Evolutionary conservation across 192 early-diverging fungal species (phyloP), one percentile per base, ranked within the genome.

Genomic region (Spizellomyces sp.): DNA sequence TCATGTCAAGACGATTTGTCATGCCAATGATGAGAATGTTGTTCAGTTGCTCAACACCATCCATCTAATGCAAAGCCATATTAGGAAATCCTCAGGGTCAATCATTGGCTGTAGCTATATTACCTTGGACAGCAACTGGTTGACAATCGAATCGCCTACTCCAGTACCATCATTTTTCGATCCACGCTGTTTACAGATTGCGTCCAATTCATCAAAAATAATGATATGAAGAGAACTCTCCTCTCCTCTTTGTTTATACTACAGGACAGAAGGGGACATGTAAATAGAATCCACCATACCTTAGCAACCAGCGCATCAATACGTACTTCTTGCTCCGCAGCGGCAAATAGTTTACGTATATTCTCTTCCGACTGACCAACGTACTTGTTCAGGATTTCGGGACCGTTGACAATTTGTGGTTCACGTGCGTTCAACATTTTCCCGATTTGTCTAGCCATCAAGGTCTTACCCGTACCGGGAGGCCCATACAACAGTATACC

Each of bases 141-240:
- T 99, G 41, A 99, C 97, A 45, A 99, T 89, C 7, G 94, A 94
- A 77, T 99, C 96, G 12, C 95, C 96, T 4, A 95, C 94, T 58
- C 97, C 97, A 0, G 97, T 98, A 59, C 90, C 88, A 77, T 95
- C 95, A 70, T 91, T 92, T 58, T 88, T 93, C 52, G 90, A 87
- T 27, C 97, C 97, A 78, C 96, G 93, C 75, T 98, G 96, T 76
- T 95, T 95, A 83, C 97, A 99, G 70, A 99, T 98, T 15, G 96
- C 96, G 77, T 99, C 97, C 75, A 99, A 84, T 82, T 99, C 97
- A 78, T 99, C 97, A 79, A 98, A 96, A 64, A 99, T 99, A 71
- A 99, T 97, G 74, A 99, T 98, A 68, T 99, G 96, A 56, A 98
- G 82, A 48, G 85, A 84, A 58, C 92, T 93, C 56, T 96, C 92